Conservation (phyloP, 2,329 filamentous ascomycete genomes). For the Xylaria sp. region DNA sequence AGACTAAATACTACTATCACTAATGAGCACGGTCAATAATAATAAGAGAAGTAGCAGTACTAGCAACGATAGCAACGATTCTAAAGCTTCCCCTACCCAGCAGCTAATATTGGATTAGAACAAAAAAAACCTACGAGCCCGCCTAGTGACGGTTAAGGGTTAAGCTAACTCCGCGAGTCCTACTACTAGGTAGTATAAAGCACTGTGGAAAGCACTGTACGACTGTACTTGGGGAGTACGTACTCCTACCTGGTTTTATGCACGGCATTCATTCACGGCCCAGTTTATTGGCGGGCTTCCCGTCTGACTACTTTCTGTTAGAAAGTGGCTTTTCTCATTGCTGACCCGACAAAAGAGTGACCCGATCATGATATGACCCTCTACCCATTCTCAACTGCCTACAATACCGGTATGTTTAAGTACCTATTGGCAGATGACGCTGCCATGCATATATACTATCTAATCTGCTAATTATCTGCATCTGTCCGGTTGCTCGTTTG, state of each 20-base stretch:
- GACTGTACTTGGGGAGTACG: slow-evolving; percentile 13
- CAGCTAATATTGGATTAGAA: not conserved
- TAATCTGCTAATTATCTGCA: not conserved
- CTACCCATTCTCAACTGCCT: not conserved
- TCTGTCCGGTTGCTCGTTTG: slow-evolving; percentile 19
- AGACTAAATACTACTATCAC: not conserved
- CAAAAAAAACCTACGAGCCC: not conserved
- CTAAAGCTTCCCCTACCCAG: not conserved
- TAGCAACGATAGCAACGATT: not conserved
- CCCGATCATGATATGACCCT: slow-evolving; percentile 13
- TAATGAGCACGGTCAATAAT: not conserved
- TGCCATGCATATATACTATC: not conserved
- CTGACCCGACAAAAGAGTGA: slow-evolving; percentile 22
- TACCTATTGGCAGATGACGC: not conserved
- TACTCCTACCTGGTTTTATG: not conserved
- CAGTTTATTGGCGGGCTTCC: slow-evolving; percentile 30
- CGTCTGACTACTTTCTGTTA: slow-evolving; percentile 32
- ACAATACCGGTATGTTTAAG: not conserved
- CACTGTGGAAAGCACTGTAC: not conserved
- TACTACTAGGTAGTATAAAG: too few species aligned
- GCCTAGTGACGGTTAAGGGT: not conserved
- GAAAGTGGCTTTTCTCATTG: slow-evolving; percentile 31
- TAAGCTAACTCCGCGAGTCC: not conserved
- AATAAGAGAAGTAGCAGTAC: not conserved
- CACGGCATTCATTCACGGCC: slow-evolving; percentile 8